Percentiles rank a stretch among this genome's conserved stretches.
phyloP scores from a whole-genome alignment of 768 basidiomycete species.

The Boletus rufocinnamomeus region DNA sequence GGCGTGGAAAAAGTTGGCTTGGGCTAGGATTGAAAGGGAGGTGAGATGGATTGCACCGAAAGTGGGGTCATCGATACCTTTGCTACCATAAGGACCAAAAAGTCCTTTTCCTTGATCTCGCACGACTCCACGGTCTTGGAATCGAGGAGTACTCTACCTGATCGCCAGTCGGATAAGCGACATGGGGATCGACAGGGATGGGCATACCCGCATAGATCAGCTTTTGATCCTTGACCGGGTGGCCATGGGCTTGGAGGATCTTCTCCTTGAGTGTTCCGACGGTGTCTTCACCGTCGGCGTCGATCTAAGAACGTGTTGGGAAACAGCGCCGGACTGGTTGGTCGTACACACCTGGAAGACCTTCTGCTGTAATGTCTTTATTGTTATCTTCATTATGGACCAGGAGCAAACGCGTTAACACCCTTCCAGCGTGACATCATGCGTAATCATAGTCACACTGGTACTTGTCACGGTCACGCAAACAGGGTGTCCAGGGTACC shows the following conservation, averaged over 20 bases:
- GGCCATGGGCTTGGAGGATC: slow-evolving; percentile 76
- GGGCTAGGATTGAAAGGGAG: slow-evolving; percentile 42
- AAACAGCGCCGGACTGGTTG: neutral
- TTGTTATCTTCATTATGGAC: slow-evolving; percentile 81
- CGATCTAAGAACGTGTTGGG: slow-evolving; percentile 50
- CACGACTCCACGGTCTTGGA: slow-evolving; percentile 85
- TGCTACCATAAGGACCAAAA: slow-evolving; percentile 98
- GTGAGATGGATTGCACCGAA: slow-evolving; percentile 3
- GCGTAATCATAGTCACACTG: slow-evolving; percentile 25
- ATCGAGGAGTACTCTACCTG: slow-evolving; percentile 91
- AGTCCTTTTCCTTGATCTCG: slow-evolving; percentile 97
- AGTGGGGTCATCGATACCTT: slow-evolving; percentile 59
- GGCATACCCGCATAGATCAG: slow-evolving; percentile 87
- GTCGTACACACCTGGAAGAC: slow-evolving; percentile 66
- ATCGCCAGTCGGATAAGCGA: slow-evolving; percentile 5
- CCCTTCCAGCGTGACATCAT: slow-evolving; percentile 22
- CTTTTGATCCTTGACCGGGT: slow-evolving; percentile 78
- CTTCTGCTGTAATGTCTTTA: slow-evolving; percentile 96
- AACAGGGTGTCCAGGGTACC: slow-evolving; percentile 26
- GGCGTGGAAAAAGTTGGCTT: slow-evolving; percentile 46
- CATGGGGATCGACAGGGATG: slow-evolving; percentile 11
- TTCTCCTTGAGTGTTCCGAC: slow-evolving; percentile 80
- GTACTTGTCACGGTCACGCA: slow-evolving; percentile 21
- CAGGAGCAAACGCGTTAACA: slow-evolving; percentile 17
- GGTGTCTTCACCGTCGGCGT: slow-evolving; percentile 74